Evolutionary conservation across 352 stramenopile genomes (phyloP).

Genomic region (Globisporangium megalacanthum): DNA sequence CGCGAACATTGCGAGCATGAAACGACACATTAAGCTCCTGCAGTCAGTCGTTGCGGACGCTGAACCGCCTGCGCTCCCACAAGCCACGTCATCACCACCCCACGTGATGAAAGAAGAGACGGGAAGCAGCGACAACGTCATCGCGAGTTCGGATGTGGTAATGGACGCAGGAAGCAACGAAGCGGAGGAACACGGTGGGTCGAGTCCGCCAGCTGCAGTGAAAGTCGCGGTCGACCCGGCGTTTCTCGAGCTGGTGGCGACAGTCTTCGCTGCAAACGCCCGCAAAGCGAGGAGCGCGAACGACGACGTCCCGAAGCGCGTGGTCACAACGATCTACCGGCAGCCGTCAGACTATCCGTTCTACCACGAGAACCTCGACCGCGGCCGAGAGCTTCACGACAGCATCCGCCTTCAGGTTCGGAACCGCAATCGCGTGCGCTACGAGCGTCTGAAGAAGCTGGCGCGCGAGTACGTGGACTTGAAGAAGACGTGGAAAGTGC

Average conservation of each 20-base stretch:
- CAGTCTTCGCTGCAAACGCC: conserved; percentile 62
- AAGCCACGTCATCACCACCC: background rate
- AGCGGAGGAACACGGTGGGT: background rate
- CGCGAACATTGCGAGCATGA: conserved; percentile 56
- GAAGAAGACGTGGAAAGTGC: conserved; percentile 78
- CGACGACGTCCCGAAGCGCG: conserved; percentile 44
- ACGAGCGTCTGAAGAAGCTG: conserved; percentile 64
- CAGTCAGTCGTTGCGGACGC: conserved; percentile 34
- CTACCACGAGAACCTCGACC: conserved; percentile 68
- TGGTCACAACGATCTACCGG: conserved; percentile 62
- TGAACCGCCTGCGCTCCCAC: conserved; percentile 12
- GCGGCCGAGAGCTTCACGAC: conserved; percentile 35
- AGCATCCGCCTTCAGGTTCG: conserved; percentile 59
- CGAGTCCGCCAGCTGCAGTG: conserved; percentile 12
- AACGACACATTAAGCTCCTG: conserved; percentile 64
- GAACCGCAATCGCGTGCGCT: conserved; percentile 51
- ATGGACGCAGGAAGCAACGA: background rate
- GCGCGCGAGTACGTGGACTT: conserved; percentile 76
- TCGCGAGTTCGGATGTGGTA: background rate
- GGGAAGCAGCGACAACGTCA: background rate
- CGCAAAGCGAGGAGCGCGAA: conserved; percentile 47
- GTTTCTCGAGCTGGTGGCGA: conserved; percentile 57
- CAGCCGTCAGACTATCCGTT: conserved; percentile 71
- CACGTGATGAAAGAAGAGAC: background rate
- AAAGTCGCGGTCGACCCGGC: conserved; percentile 59